Base-by-base conservation (phyloP, 179 eudicot genomes). In the Heliamphora pulchella region DNA sequence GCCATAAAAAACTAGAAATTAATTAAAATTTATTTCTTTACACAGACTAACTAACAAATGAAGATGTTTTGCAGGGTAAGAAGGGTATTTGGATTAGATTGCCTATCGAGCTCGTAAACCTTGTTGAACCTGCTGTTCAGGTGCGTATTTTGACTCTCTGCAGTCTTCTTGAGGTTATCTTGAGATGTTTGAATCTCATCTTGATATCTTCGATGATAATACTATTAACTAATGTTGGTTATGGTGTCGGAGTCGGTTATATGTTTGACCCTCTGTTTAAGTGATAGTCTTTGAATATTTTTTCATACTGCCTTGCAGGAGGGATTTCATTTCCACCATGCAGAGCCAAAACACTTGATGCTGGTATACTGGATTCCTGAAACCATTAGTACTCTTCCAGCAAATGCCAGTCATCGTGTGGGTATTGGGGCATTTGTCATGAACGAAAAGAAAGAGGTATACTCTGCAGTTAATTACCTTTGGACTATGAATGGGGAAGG, bases 251-350 rank as follows among this genome's bases (percentile, higher is more conserved):
- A 31, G 31, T 70, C 4, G 0, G 3, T 68, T 41, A 17, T 76
- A 11, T 74, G 10, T 75, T 66, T 57, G 64, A 0, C 20, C 11
- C 18, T 68, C 54, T 43, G 20, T n/a, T 31, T 41, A 22, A 2
- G 46, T 64, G 47, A 77, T 17, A 47, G 31, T 48, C 4, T 78
- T 48, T 22, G 43, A 41, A 3, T 43, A 1, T 15, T 79, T 15
- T 31, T 59, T 66, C 57, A 22, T 71, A 41, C 80, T 17, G 55
- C 47, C 71, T 84, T 82, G 71, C 85, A 92, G 97, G 94, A 88
- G 82, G 97, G 97, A 31, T 92, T 92, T 83, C 81, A 80, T 78
- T 92, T 88, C 85, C 97, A 92, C 87, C 97, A 92, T 68, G 97
- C 97, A 20, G 97, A 92, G 85, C 87, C 91, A 81, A 85, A 73